Conservation (phyloP, 2,329 filamentous ascomycete genomes). For the Ophiostoma perfectum region DNA sequence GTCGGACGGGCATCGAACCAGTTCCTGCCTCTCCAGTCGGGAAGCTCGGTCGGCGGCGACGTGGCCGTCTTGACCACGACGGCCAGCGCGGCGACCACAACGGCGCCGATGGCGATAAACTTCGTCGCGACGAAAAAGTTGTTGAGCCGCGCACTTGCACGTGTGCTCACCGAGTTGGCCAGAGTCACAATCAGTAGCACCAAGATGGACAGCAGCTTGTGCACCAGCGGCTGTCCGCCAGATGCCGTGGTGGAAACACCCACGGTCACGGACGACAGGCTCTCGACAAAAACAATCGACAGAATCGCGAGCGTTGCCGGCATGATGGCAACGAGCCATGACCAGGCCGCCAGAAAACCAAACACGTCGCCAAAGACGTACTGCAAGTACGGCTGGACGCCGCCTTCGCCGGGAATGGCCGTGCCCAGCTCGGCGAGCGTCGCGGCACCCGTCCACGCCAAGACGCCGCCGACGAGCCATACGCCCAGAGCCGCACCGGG, state of each 20-base stretch:
- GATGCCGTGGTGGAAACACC: background rate
- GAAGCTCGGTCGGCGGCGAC: constrained; percentile 29
- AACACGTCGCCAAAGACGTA: constrained; percentile 56
- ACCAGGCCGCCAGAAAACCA: constrained; percentile 61
- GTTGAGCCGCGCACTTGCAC: constrained; percentile 50
- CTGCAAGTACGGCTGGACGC: constrained; percentile 57
- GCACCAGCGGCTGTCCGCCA: constrained; percentile 30
- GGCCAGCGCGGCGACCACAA: constrained; percentile 46
- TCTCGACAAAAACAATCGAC: constrained; percentile 59
- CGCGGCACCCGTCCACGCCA: constrained; percentile 59
- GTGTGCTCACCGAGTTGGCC: constrained; percentile 53
- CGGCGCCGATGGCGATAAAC: constrained; percentile 44
- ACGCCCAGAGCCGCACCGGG: constrained; percentile 52
- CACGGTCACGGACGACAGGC: constrained; percentile 34
- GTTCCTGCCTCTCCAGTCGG: constrained; percentile 46
- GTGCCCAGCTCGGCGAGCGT: constrained; percentile 60
- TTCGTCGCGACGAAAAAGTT: constrained; percentile 52
- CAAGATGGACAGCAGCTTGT: constrained; percentile 48
- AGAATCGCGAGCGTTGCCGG: constrained; percentile 60
- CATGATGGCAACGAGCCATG: constrained; percentile 60
- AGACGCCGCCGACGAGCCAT: constrained; percentile 57
- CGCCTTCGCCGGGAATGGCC: constrained; percentile 58
- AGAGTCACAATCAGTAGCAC: constrained; percentile 44
- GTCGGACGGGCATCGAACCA: constrained; percentile 53
- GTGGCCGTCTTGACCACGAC: constrained; percentile 39